Percentiles rank a stretch among this genome's conserved stretches.
phyloP scores from a whole-genome alignment of 345 rosid species.

The Pistacia vera region DNA sequence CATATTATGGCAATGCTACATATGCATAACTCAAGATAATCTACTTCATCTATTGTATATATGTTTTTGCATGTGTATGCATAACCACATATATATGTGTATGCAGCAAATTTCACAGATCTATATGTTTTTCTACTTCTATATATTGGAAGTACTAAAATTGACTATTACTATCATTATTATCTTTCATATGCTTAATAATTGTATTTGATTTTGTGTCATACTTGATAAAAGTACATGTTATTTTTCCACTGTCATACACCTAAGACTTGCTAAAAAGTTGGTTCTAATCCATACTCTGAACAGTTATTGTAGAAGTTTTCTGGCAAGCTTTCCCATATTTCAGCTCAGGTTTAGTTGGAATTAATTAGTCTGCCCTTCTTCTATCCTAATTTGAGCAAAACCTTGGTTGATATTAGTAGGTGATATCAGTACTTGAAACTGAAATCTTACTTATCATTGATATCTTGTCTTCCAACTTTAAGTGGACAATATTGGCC shows the following conservation, averaged over 20 bases:
- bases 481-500: not conserved
- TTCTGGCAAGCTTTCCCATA: not conserved
- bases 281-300: not conserved
- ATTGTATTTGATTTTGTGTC: not conserved
- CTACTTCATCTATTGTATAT: not conserved
- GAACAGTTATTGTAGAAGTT: not conserved
- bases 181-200: not conserved
- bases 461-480: not conserved
- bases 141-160: not conserved
- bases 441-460: not conserved
- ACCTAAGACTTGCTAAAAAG: not conserved
- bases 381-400: not conserved
- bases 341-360: not conserved
- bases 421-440: constrained; percentile 3
- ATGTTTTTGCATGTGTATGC: not conserved
- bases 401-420: not conserved
- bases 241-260: not conserved
- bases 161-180: not conserved
- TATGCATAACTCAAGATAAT: not conserved
- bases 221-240: not conserved
- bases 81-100: no score
- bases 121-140: not conserved
- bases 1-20: not conserved
- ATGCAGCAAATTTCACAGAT: not conserved
- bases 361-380: not conserved